Evolutionary conservation across 768 basidiomycete species (phyloP).

Genomic region (Suillus variegatus): DNA sequence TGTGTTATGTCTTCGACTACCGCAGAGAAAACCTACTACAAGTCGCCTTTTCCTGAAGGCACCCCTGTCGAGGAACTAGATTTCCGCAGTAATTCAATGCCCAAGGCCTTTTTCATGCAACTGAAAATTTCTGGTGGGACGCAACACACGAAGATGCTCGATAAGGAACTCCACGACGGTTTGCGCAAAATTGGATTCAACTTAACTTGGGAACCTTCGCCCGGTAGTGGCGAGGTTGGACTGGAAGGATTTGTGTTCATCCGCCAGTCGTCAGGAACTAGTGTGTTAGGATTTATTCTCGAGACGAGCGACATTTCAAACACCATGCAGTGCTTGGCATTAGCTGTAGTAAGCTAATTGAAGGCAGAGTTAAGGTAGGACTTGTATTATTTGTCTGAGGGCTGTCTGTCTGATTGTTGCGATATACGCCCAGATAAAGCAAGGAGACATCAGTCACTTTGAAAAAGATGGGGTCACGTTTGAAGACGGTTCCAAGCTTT

Average conservation of each 20-base stretch:
- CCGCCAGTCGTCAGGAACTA: neutral
- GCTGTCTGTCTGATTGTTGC: neutral
- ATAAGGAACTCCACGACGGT: neutral
- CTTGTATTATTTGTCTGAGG: neutral
- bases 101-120: neutral
- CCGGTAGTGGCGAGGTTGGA: neutral
- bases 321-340: neutral
- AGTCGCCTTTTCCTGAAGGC: neutral
- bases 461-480: neutral
- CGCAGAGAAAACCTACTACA: neutral
- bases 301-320: neutral
- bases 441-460: neutral
- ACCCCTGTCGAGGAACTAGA: neutral
- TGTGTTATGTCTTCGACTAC: neutral
- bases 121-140: neutral
- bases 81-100: neutral
- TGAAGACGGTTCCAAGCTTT: neutral
- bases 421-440: neutral
- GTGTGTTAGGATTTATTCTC: neutral
- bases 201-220: neutral
- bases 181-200: neutral
- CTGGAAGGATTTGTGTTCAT: neutral
- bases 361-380: neutral
- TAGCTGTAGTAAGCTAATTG: neutral
- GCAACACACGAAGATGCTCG: neutral